phyloP scores from a whole-genome alignment of 2,329 filamentous ascomycete genomes.

The Capronia coronata region DNA sequence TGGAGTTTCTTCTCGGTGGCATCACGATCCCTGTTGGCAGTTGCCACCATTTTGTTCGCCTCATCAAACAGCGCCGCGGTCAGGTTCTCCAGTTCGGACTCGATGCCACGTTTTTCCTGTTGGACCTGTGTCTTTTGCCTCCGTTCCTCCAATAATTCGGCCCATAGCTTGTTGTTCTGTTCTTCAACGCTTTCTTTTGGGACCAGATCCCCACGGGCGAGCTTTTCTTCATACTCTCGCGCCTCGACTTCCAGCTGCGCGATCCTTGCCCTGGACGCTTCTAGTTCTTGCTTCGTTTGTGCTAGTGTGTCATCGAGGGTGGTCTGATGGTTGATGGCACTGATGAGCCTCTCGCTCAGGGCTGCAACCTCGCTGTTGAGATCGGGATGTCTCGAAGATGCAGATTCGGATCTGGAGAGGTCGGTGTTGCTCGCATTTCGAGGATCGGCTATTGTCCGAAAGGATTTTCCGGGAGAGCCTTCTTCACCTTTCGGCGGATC shows the following conservation, averaged over 20 bases:
- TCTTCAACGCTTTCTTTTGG: constrained; percentile 65
- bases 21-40: constrained; percentile 78
- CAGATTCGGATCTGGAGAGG: constrained; percentile 34
- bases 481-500: constrained; percentile 31
- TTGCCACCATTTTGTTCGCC: constrained; percentile 96
- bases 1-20: constrained; percentile 76
- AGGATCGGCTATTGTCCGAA: constrained; percentile 44
- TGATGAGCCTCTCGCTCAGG: constrained; percentile 90
- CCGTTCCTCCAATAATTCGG: constrained; percentile 59
- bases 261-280: constrained; percentile 62
- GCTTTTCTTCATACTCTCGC: constrained; percentile 61
- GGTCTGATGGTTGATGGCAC: constrained; percentile 95
- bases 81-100: constrained; percentile 82
- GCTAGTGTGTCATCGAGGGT: constrained; percentile 82
- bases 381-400: constrained; percentile 49
- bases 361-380: constrained; percentile 73
- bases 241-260: constrained; percentile 62
- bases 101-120: constrained; percentile 79
- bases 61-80: constrained; percentile 95
- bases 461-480: constrained; percentile 33
- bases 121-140: constrained; percentile 59
- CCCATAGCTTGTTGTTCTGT: constrained; percentile 58
- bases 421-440: constrained; percentile 35
- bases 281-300: constrained; percentile 74
- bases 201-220: constrained; percentile 69